Percentiles rank a stretch among this genome's conserved stretches.
phyloP scores from a whole-genome alignment of 148 eudicot species.

The Tetragonia tetragonoides region DNA sequence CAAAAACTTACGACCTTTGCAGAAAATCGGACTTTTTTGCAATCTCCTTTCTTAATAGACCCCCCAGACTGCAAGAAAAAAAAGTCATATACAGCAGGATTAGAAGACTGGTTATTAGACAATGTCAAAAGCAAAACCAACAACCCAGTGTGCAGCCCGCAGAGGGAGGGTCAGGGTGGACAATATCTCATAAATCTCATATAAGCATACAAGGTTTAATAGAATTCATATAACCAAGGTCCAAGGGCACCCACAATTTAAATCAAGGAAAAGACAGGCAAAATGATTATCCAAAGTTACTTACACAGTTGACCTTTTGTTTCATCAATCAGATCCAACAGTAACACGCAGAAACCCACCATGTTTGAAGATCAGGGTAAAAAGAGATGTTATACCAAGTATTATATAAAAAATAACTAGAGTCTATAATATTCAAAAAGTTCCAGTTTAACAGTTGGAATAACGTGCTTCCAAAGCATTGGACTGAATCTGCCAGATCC shows the following conservation, averaged over 20 bases:
- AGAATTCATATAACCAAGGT: too few species aligned
- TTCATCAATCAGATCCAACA: not conserved
- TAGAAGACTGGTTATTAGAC: not conserved
- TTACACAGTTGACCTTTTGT: not conserved
- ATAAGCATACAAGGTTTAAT: not conserved
- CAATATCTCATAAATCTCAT: not conserved
- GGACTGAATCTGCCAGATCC: too few species aligned
- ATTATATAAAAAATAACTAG: not conserved
- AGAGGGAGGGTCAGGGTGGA: too few species aligned
- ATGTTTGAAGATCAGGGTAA: too few species aligned
- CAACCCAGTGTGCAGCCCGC: too few species aligned
- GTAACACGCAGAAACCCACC: too few species aligned
- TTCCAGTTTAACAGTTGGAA: too few species aligned
- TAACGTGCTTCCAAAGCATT: too few species aligned
- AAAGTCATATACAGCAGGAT: conserved; percentile 11
- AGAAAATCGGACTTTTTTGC: conserved; percentile 68
- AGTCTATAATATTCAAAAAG: too few species aligned
- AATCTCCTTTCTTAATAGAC: conserved; percentile 47
- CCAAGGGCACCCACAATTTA: too few species aligned
- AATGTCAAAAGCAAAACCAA: conserved; percentile 3
- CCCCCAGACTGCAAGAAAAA: conserved; percentile 49
- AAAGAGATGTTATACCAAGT: not conserved
- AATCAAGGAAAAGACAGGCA: not conserved
- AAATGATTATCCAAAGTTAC: not conserved
- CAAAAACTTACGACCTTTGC: conserved; percentile 61